Evolutionary conservation across 441 rosid species (phyloP), one percentile per base, ranked within the genome.

Genomic region (Pelargonium myrrhifolium): DNA sequence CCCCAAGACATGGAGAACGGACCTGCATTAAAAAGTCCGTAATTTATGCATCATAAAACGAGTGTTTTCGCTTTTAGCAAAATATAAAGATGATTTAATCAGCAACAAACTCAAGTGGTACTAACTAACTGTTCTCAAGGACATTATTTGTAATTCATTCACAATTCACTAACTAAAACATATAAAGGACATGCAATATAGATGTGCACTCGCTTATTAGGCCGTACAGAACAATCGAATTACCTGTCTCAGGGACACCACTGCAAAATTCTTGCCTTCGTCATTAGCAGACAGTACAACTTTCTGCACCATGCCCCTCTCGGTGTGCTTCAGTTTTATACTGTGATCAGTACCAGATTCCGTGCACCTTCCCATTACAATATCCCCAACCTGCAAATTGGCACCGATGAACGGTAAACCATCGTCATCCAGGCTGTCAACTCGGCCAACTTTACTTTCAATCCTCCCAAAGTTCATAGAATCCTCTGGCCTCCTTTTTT

Each of bases 351-450:
- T 76, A 60, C 99, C 96, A 15, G 97, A 84, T 42, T 88, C 94
- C 0, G 98, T 82, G 68, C 87, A 85, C 73, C 74, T 94, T 66
- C 96, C 99, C n/a, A 92, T 89, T 42, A 94, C 85, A 68, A 92
- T 92, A 72, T 94, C 94, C 9, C 98, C 98, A 40, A 87, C 81
- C 63, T 88, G 89, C 66, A 94, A 75, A 77, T 84, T 84, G 51
- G 98, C 97, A 62, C 97, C 98, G 65, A 94, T 26, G 28, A 70
- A 92, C 7, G 99, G 97, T 53, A 91, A 86, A 45, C 97, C 97
- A 65, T 94, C 99, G 63, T 94, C 94, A 5, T 91, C 97, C n/a
- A 94, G 81, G 78, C 91, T 85, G 78, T 88, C 97, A 17, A 92
- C 96, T 3, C 93, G 78, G 17, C 94, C 93, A 8, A 88, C 76